Evolutionary conservation across 108 stramenopile species (phyloP), one percentile per base, ranked within the genome.

Genomic region (Skeletonema marinoi): DNA sequence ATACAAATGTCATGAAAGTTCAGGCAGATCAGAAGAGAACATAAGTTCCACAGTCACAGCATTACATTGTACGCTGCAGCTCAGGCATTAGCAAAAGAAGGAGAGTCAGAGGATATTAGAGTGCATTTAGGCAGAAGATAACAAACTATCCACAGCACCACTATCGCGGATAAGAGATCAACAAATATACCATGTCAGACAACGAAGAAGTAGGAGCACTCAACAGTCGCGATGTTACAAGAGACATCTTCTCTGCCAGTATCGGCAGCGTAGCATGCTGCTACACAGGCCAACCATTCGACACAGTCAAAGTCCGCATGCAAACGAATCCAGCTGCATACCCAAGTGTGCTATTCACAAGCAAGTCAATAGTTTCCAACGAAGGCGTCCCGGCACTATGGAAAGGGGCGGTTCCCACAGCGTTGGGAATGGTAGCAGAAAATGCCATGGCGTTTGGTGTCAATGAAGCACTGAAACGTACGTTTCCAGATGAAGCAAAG

Each of bases 361-460:
- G 84, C 12, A 71, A 21, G 1, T 58, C 68, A 16, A 91, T 92
- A 65, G 67, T 93, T 32, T 62, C 67, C 64, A 81, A 87, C 64
- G 94, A 96, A 65, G 88, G 89, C 13, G 30, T 88, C 9, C 7
- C 74, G 10, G 87, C 91, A 31, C 85, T 83, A 68, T 91, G 93
- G 93, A 96, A 96, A 77, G 96, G 95, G 21, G 86, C 93, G 0
- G 89, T 96, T 3, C 96, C 96, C 6, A 96, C 96, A 3, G 88
- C 91, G 0, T 73, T 90, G 68, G 96, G 96, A 8, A 96, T 96
- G 96, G 82, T 91, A 4, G 68, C 84, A 17, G 96, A 96, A 77
- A 96, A 94, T 79, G 91, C 87, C 44, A 91, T 96, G 93, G 96
- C 96, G 44, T 96, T 96, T 84, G 93, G 92, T 21, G 89, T 96